Conservation (phyloP, 192 early-diverging fungal species). For the Paraglomus brasilianum region DNA sequence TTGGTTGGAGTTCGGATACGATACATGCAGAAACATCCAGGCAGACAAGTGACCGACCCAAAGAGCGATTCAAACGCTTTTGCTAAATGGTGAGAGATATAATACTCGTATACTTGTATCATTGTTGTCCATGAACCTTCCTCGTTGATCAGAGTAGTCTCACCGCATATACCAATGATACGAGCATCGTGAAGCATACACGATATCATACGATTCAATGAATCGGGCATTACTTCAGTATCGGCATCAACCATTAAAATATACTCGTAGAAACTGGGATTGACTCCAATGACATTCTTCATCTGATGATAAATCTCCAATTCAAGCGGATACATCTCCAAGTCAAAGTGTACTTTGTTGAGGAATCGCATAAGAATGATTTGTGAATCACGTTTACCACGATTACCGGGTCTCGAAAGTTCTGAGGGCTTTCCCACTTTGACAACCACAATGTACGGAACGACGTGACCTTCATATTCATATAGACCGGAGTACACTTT, state of each 20-base stretch:
- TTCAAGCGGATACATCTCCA: conserved; percentile 90
- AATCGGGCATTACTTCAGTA: conserved; percentile 79
- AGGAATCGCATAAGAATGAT: conserved; percentile 92
- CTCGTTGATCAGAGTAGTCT: conserved; percentile 89
- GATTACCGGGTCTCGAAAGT: conserved; percentile 85
- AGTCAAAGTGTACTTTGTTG: conserved; percentile 87
- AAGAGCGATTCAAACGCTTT: conserved; percentile 85
- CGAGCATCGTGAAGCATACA: conserved; percentile 75
- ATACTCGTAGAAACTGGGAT: conserved; percentile 77
- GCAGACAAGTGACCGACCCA: conserved; percentile 79
- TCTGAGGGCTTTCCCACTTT: conserved; percentile 91
- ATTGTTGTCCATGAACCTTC: conserved; percentile 90
- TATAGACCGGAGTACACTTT: conserved; percentile 96
- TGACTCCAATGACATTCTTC: conserved; percentile 93
- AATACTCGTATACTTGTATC: conserved; percentile 97
- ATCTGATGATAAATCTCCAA: conserved; percentile 96
- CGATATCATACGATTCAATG: conserved; percentile 86
- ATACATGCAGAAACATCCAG: conserved; percentile 89
- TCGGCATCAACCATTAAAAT: conserved; percentile 80
- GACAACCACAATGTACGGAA: conserved; percentile 92
- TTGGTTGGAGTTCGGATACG: conserved; percentile 66
- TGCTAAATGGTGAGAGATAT: conserved; percentile 87
- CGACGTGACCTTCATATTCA: conserved; percentile 81
- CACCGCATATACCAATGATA: conserved; percentile 91
- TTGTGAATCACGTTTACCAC: conserved; percentile 98